Evolutionary conservation across 163 green algal species (phyloP).

Genomic region (Volvox carteri): DNA sequence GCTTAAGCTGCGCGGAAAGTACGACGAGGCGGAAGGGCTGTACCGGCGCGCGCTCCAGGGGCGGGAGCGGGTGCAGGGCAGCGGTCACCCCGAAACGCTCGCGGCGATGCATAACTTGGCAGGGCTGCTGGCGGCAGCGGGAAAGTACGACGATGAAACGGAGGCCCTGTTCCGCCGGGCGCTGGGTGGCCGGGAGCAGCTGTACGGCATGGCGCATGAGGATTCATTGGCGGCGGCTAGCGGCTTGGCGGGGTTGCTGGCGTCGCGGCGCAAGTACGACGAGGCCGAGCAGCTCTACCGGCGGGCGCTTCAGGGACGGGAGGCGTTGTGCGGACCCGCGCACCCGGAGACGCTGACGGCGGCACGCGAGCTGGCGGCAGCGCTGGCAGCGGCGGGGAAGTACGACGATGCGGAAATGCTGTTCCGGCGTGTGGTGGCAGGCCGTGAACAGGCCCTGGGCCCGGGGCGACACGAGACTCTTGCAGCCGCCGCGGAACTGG

Average conservation of each 20-base stretch:
- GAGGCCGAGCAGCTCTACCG: background rate
- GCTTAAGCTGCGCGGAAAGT: constrained; percentile 12
- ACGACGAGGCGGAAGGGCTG: constrained; percentile 35
- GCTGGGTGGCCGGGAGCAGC: background rate
- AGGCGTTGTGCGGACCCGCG: background rate
- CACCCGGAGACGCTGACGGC: background rate
- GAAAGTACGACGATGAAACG: constrained; percentile 40
- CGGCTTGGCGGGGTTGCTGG: background rate
- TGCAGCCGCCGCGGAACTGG: background rate
- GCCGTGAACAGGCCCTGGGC: background rate
- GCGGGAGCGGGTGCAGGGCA: background rate
- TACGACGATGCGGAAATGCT: constrained; percentile 28
- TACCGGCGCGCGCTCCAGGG: background rate
- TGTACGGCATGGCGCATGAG: background rate
- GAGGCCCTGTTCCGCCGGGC: constrained; percentile 18
- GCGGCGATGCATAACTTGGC: constrained; percentile 16
- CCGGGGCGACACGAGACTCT: background rate
- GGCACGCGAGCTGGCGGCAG: background rate
- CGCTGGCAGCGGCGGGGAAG: background rate
- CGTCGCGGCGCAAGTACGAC: background rate
- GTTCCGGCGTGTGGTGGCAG: background rate
- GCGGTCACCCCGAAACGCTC: background rate
- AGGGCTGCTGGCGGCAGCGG: background rate
- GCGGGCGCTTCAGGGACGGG: background rate
- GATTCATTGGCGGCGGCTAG: background rate